Evolutionary conservation across 768 basidiomycete species (phyloP), one percentile per base, ranked within the genome.

Genomic region (Suillus subluteus): DNA sequence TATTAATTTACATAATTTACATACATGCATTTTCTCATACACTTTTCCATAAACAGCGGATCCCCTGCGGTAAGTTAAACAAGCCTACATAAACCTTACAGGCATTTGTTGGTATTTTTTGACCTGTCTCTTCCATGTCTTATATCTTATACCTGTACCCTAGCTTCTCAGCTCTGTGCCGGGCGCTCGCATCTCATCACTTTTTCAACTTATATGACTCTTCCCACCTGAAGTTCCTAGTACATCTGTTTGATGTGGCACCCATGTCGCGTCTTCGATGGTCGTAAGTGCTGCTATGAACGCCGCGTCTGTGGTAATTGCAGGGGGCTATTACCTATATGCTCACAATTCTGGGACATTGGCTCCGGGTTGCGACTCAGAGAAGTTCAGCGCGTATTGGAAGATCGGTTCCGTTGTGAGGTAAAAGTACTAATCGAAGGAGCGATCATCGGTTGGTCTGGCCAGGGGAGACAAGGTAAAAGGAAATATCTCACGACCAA

Each of bases 181-280:
- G 12, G 21, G 13, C 37, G 21, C 21, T 35, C 12, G 12, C 32
- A 56, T n/a, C 55, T n/a, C 32, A 56, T 21, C 55, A n/a, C 21
- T 11, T 21, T 55, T 35, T 9, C 55, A 56, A 56, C 55, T 56
- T n/a, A 35, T 56, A n/a, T 37, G 21, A 35, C 37, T 37, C 21
- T n/a, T 56, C 35, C 35, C 13, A 4, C 18, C 26, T 15, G 50
- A 30, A 52, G 50, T 32, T 56, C 55, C 30, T 55, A n/a, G n/a
- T n/a, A 32, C 32, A 32, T 32, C 32, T 55, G 3, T 65, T 3
- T 37, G 23, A 55, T 40, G 30, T 41, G 26, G 23, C 35, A 32
- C 32, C 23, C 12, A 26, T 35, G 46, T 13, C 35, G 9, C 64
- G 69, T 67, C 69, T 61, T 61, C 30, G 59, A 30, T 43, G 18